Evolutionary conservation across 2,329 filamentous ascomycete species (phyloP).

Genomic region (Dothiorella sarmentorum): DNA sequence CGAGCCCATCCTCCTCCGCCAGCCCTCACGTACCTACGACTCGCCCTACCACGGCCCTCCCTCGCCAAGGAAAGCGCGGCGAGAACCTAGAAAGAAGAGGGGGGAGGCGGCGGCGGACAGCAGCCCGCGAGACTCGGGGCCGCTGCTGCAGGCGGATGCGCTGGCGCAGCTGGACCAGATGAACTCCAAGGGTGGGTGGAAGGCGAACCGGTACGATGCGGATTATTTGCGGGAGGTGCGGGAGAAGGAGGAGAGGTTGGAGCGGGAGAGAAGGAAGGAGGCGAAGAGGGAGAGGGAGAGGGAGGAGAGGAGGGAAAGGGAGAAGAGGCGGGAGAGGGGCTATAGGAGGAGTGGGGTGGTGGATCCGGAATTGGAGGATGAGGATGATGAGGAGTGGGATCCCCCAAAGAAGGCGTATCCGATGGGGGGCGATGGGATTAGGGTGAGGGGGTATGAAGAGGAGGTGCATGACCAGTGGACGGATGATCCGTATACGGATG

Average conservation of each 20-base stretch:
- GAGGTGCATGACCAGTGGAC: constrained; percentile 5
- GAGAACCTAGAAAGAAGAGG: no score
- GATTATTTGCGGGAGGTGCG: constrained; percentile 37
- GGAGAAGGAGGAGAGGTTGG: constrained; percentile 33
- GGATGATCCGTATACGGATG: constrained; percentile 13
- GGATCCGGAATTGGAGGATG: constrained; percentile 27
- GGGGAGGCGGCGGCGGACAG: no score
- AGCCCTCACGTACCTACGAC: constrained; percentile 16
- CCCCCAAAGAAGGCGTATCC: constrained; percentile 10
- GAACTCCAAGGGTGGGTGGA: constrained; percentile 54
- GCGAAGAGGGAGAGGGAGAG: constrained; percentile 32
- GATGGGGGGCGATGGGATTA: constrained; percentile 21
- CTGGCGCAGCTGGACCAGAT: constrained; percentile 64
- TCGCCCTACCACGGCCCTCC: constrained; percentile 13
- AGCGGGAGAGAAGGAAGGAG: constrained; percentile 33
- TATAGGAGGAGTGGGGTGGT: constrained; percentile 24
- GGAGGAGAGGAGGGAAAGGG: constrained; percentile 34
- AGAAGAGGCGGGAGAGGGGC: constrained; percentile 36
- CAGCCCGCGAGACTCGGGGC: constrained; percentile 27
- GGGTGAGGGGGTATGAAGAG: constrained; percentile 1
- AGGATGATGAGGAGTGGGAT: constrained; percentile 20
- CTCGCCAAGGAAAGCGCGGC: constrained; percentile 2
- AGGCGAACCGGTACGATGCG: constrained; percentile 40
- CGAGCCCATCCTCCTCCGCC: constrained; percentile 4
- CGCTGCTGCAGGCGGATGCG: constrained; percentile 52